Conservation (phyloP, 2,329 filamentous ascomycete species). For the Ceratocystis alfenasii region DNA sequence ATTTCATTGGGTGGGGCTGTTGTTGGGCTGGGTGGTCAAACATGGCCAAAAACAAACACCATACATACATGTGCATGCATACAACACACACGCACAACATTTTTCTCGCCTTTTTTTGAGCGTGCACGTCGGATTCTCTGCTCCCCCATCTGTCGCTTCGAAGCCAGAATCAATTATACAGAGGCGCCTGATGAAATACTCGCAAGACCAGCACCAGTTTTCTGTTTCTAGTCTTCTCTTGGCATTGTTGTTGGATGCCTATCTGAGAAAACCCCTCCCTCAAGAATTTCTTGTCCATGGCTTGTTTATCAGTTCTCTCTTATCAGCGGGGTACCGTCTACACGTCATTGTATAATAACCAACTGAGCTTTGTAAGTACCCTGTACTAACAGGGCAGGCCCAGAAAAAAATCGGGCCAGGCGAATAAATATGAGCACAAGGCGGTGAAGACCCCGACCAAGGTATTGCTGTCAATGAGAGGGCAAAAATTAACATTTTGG, state of each 20-base stretch:
- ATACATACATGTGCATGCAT: not conserved
- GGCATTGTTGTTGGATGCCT: not conserved
- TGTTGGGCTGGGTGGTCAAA: not conserved
- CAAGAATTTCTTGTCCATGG: not conserved
- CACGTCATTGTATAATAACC: slow-evolving; percentile 1
- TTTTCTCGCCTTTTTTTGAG: too few relatives aligned
- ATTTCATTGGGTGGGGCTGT: too few relatives aligned
- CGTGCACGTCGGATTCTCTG: too few relatives aligned
- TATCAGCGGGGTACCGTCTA: slow-evolving; percentile 16
- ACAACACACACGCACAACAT: not conserved
- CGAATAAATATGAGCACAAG: too few relatives aligned
- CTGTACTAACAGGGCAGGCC: not conserved
- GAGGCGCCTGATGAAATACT: too few relatives aligned
- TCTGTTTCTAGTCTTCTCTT: not conserved
- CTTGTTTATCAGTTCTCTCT: slow-evolving; percentile 3
- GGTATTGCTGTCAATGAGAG: too few relatives aligned
- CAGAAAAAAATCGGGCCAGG: too few relatives aligned
- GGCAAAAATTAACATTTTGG: not conserved
- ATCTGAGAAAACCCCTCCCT: not conserved
- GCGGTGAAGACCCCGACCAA: too few relatives aligned
- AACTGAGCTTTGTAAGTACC: not conserved
- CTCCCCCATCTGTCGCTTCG: too few relatives aligned
- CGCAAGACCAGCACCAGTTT: not conserved
- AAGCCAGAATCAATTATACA: too few relatives aligned
- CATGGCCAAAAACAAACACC: not conserved